phyloP scores from a whole-genome alignment of 176 grass and related monocot genomes.

The Hsuehochloa calcarea region DNA sequence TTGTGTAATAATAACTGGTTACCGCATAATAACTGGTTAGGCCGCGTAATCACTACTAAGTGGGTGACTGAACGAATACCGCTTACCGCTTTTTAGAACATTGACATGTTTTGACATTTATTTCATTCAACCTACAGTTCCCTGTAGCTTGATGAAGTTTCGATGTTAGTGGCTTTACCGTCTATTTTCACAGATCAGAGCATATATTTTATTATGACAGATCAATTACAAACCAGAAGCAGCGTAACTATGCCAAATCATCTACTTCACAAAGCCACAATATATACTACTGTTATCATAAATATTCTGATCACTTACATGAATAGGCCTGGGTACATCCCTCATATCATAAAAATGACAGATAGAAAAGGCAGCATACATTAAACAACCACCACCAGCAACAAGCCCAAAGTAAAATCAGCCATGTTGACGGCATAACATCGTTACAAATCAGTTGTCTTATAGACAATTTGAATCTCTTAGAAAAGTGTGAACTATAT shows the following conservation, averaged over 20 bases:
- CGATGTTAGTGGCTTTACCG: neutral
- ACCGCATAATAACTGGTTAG: no score
- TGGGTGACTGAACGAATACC: no score
- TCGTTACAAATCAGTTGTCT: neutral
- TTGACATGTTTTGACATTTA: neutral
- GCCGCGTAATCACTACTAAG: no score
- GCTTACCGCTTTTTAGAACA: neutral
- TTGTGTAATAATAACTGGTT: neutral
- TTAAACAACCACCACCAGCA: neutral
- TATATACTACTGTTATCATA: conserved; percentile 8
- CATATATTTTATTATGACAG: conserved; percentile 13
- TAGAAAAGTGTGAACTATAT: neutral
- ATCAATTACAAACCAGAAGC: neutral
- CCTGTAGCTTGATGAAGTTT: neutral
- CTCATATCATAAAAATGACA: neutral
- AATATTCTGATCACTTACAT: neutral
- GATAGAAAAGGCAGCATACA: neutral
- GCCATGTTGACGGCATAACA: neutral
- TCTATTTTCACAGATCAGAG: neutral
- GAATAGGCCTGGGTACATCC: neutral
- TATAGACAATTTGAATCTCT: neutral
- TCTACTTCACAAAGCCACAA: neutral
- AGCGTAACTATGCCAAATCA: neutral
- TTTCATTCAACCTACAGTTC: conserved; percentile 16
- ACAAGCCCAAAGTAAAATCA: neutral